Base-by-base conservation (phyloP, 2,329 filamentous ascomycete species). In the Cryphonectria nitschkei region DNA sequence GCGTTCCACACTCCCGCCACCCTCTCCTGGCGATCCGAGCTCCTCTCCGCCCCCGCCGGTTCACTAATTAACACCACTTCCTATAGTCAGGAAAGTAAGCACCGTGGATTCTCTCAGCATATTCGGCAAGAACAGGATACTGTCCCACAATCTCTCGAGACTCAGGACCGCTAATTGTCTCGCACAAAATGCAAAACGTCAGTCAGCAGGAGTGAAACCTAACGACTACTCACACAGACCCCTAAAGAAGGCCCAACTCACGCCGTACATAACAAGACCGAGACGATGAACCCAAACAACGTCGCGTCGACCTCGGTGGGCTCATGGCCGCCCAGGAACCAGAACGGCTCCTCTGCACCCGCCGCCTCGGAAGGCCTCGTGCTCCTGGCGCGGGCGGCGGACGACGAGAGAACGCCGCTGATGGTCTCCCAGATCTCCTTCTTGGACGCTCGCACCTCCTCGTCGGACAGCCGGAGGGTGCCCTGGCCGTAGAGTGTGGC, bases 51-150 rank as follows among this genome's bases (percentile, higher is more conserved):
- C 2, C 37, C 37, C 43, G 16, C 43, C 29, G 26, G 26, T 26
- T 26, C 26, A 13, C 5, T 58, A 6, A 58, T n/a, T 32, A 68
- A 79, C 82, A 68, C 79, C 82, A 82, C 41, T 76, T 75, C 70
- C 84, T 80, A 74, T 90, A 90, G 50, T 91, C 88, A 0, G 86
- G 82, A 74, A 91, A 91, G 74, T 87, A 89, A 5, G 73, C 71
- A 63, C 83, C 78, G 75, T 90, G 87, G 58, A 91, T 88, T 69
- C 85, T 82, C 52, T 75, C 75, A 3, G 86, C 88, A 77, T 90
- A 91, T 2, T 89, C 86, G 13, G 87, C 54, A 14, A 90, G 69
- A 0, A 80, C 79, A 0, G 87, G 85, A 72, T 85, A 85, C 2
- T 77, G 76, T 70, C 78, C 81, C 4, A 90, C 77, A 1, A 86